Evolutionary conservation across 306 rosid species (phyloP).

Genomic region (Quercus rubra): DNA sequence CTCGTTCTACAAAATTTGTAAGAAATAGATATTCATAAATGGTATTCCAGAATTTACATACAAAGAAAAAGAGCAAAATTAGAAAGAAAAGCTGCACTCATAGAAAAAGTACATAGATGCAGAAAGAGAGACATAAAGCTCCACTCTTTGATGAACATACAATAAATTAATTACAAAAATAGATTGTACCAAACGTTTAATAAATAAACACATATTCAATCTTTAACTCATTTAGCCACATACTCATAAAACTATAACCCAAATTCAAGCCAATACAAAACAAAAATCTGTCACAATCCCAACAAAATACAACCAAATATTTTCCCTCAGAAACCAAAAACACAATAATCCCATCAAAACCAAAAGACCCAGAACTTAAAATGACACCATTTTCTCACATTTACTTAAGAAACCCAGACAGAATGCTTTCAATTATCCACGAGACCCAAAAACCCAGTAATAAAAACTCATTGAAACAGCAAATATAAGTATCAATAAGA

Average conservation of each 20-base stretch:
- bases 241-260: constrained; percentile 15
- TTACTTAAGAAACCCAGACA: neutral
- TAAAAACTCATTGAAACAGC: neutral
- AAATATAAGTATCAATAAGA: neutral
- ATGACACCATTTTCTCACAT: neutral
- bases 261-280: constrained; percentile 21
- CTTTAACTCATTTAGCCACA: neutral
- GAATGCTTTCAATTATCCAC: neutral
- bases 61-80: constrained; percentile 15
- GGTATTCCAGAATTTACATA: constrained; percentile 16
- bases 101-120: constrained; percentile 1
- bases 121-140: constrained; percentile 1
- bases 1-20: constrained; percentile 13
- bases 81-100: constrained; percentile 18
- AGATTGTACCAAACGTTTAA: constrained; percentile 17
- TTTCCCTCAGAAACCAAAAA: constrained; percentile 11
- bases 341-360: neutral
- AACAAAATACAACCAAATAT: constrained; percentile 30
- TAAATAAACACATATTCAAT: constrained; percentile 4
- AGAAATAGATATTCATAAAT: constrained; percentile 10
- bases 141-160: neutral
- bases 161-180: neutral
- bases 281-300: constrained; percentile 33
- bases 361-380: neutral
- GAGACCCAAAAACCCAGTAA: neutral